A percentile compares a stretch with the other conserved stretches of the same genome.
Evolutionary conservation across 371 early-diverging fungal species (phyloP).

Genomic region (Dinochytrium kinnereticum): DNA sequence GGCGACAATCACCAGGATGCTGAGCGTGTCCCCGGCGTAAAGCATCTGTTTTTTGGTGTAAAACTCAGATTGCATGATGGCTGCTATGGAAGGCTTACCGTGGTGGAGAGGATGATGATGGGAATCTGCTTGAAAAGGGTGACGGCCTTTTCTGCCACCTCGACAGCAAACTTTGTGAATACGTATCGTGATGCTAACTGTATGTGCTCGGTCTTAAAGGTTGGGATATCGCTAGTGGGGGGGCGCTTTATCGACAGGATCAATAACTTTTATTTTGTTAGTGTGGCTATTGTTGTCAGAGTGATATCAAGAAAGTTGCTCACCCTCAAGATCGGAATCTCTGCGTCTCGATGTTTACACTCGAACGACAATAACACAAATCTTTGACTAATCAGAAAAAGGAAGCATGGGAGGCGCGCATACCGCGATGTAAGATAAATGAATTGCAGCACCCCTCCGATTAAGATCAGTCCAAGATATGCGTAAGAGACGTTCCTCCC

Average conservation of each 20-base stretch:
- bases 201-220: too few species aligned
- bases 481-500: not conserved
- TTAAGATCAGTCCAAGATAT: not conserved
- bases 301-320: not conserved
- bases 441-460: not conserved
- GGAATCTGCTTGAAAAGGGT: not conserved
- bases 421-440: not conserved
- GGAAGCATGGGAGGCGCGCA: not conserved
- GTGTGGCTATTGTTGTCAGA: too few species aligned
- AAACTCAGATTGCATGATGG: not conserved
- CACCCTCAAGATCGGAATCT: not conserved
- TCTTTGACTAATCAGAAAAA: not conserved
- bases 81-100: not conserved
- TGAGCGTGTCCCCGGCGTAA: not conserved
- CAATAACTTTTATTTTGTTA: too few species aligned
- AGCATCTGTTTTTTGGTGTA: too few species aligned
- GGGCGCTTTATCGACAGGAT: too few species aligned
- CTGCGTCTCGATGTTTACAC: not conserved
- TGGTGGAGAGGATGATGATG: not conserved
- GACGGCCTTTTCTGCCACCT: not conserved
- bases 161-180: not conserved
- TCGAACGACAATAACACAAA: not conserved
- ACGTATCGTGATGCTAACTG: too few species aligned
- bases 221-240: too few species aligned
- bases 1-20: not conserved